Evolutionary conservation across 176 grass and related monocot species (phyloP), one percentile per base, ranked within the genome.

Genomic region (Secale cereale): DNA sequence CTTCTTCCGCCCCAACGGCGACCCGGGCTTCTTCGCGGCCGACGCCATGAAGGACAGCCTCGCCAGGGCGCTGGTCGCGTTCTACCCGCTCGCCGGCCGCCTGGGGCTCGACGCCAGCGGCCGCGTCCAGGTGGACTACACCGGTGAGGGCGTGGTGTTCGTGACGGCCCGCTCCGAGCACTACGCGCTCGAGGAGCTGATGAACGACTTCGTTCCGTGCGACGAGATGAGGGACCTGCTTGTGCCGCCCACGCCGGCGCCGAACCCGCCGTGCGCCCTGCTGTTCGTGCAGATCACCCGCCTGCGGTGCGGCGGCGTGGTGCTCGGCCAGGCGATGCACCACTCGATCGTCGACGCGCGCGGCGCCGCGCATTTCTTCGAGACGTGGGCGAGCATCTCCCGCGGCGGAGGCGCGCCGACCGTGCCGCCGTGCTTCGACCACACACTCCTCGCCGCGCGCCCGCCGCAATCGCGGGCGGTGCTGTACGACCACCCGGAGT

Each of bases 71-170:
- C 86, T 95, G 8, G 93, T 95, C 1, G 11, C 86, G 1, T 95
- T 95, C 83, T 92, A 95, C 41, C 93, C 93, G 1, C 77, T 95
- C 4, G 93, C 93, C n/a, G 93, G 93, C 48, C 88, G 90, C n/a
- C 83, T 95, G 2, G 87, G 64, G 0, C 12, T 65, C 22, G 83
- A 92, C 37, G n/a, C 0, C 23, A 22, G 4, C 25, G 91, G 88
- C 0, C 83, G 91, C 35, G 37, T 86, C 15, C 90, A 92, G 87
- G 84, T 95, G 59, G 61, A 95, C 71, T 95, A 91, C 86, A 92
- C 82, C 2, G 93, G 13, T 25, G 77, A 92, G 39, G 93, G 90
- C 59, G 86, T 71, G 0, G 67, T 81, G 10, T 92, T 95, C 70
- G 54, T 75, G 8, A 83, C 83, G 0, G 88, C 90, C 6, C 74